These are phyloP conservation scores for Talaromyces pinophilus DNA, from an alignment of 2,329 filamentous ascomycete species.

Conservation along the genomic window DNA sequence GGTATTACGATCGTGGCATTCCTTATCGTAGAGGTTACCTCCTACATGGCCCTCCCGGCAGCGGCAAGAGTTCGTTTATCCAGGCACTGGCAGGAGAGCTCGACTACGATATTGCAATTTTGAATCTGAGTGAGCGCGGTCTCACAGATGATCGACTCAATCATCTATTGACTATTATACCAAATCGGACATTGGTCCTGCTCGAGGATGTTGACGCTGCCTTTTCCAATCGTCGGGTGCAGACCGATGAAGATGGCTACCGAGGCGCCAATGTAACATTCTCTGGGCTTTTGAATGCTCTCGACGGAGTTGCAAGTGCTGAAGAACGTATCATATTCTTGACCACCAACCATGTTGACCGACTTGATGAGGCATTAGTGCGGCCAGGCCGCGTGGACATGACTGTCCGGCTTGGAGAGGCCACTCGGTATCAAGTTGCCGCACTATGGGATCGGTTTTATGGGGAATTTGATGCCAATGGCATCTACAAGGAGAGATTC, in stretches of 20 bases:
- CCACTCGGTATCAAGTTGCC: slow-evolving; percentile 78
- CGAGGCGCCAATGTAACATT: slow-evolving; percentile 88
- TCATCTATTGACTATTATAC: slow-evolving; percentile 80
- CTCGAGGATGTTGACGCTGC: slow-evolving; percentile 92
- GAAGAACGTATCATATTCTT: slow-evolving; percentile 93
- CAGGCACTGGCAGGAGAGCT: slow-evolving; percentile 90
- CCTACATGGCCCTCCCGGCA: slow-evolving; percentile 84
- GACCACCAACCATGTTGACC: slow-evolving; percentile 91
- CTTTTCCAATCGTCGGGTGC: slow-evolving; percentile 72
- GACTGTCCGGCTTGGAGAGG: slow-evolving; percentile 85
- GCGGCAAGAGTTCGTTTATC: slow-evolving; percentile 94
- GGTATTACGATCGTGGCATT: slow-evolving; percentile 94
- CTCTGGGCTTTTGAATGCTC: slow-evolving; percentile 79
- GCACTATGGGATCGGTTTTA: slow-evolving; percentile 96
- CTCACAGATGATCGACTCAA: slow-evolving; percentile 88
- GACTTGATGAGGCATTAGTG: slow-evolving; percentile 84
- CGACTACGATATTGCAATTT: slow-evolving; percentile 87
- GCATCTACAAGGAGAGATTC: slow-evolving; percentile 67
- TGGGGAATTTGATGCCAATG: slow-evolving; percentile 70
- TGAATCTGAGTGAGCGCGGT: slow-evolving; percentile 86
- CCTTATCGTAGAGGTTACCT: slow-evolving; percentile 89
- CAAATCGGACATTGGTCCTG: slow-evolving; percentile 76
- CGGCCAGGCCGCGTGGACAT: slow-evolving; percentile 91
- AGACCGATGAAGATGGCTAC: slow-evolving; percentile 79
- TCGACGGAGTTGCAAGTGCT: slow-evolving; percentile 90